phyloP scores from a whole-genome alignment of 805 yeast genomes.

The Vanderwaltozyma polyspora region DNA sequence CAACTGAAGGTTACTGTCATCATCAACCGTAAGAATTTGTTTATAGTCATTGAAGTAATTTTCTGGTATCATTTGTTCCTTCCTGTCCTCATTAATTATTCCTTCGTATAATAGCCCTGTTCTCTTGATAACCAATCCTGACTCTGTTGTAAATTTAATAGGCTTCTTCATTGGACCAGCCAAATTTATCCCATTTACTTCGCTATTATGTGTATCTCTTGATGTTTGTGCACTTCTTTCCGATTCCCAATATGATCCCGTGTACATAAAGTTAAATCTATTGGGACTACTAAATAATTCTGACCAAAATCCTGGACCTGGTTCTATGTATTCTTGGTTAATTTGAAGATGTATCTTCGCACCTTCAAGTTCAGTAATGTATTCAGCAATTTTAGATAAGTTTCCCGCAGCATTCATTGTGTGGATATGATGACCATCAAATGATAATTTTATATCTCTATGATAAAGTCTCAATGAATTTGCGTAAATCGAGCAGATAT shows the following conservation, averaged over 20 bases:
- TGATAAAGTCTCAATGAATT: conserved; percentile 15
- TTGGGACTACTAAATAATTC: conserved; percentile 11
- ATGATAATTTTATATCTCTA: conserved; percentile 14
- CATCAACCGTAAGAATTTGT: not conserved
- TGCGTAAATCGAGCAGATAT: conserved; percentile 18
- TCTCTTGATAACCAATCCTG: conserved; percentile 8
- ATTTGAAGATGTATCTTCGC: conserved; percentile 17
- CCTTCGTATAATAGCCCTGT: conserved; percentile 10
- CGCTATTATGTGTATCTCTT: not conserved
- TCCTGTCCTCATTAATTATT: not conserved
- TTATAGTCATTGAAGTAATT: too few relatives aligned
- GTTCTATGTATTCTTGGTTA: conserved; percentile 20
- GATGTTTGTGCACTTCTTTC: conserved; percentile 4
- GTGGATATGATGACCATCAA: conserved; percentile 13
- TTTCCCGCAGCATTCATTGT: conserved; percentile 12
- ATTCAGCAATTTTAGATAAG: conserved; percentile 12
- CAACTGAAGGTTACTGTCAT: not conserved
- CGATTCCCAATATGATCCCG: conserved; percentile 2
- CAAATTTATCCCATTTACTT: not conserved
- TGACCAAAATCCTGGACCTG: conserved; percentile 24
- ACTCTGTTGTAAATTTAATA: conserved; percentile 4
- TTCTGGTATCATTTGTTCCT: not conserved
- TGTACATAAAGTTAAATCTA: conserved; percentile 3
- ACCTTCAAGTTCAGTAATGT: conserved; percentile 11
- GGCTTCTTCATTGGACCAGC: not conserved